Conservation (phyloP, 768 basidiomycete species). For the Lactifluus pinguis region DNA sequence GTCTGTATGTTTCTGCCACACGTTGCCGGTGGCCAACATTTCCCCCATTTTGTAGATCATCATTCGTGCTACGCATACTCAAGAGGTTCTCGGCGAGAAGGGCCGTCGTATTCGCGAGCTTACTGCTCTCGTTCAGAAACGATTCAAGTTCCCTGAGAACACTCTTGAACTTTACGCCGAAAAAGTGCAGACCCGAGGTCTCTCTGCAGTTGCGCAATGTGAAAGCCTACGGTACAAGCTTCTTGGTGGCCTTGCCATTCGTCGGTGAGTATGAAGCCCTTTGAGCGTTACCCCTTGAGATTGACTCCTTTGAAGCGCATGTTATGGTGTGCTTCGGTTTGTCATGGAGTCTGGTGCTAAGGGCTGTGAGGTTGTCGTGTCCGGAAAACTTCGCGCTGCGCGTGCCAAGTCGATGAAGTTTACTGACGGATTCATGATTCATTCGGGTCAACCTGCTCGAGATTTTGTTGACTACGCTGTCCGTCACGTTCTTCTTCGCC, state of each 20-base stretch:
- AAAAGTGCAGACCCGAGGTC: constrained; percentile 97
- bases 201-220: constrained; percentile 97
- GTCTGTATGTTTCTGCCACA: constrained; percentile 28
- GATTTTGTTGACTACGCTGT: constrained; percentile 98
- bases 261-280: constrained; percentile 54
- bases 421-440: constrained; percentile 99
- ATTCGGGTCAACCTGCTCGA: constrained; percentile 93
- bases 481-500: constrained; percentile 93
- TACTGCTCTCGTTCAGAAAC: constrained; percentile 95
- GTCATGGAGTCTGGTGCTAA: constrained; percentile 99
- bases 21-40: constrained; percentile 4
- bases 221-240: constrained; percentile 98
- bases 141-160: constrained; percentile 99
- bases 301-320: constrained; percentile 47
- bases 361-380: constrained; percentile 99
- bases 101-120: constrained; percentile 98
- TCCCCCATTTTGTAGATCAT: constrained; percentile 58
- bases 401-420: constrained; percentile 99
- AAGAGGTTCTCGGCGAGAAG: constrained; percentile 98
- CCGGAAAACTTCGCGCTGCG: constrained; percentile 98
- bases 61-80: constrained; percentile 99
- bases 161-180: constrained; percentile 98
- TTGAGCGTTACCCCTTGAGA: not conserved
- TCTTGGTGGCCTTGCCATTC: constrained; percentile 97
- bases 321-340: constrained; percentile 99